These are phyloP conservation scores for Globisporangium cylindrosporum DNA, from an alignment of 352 stramenopile genomes.

Conservation along the genomic window DNA sequence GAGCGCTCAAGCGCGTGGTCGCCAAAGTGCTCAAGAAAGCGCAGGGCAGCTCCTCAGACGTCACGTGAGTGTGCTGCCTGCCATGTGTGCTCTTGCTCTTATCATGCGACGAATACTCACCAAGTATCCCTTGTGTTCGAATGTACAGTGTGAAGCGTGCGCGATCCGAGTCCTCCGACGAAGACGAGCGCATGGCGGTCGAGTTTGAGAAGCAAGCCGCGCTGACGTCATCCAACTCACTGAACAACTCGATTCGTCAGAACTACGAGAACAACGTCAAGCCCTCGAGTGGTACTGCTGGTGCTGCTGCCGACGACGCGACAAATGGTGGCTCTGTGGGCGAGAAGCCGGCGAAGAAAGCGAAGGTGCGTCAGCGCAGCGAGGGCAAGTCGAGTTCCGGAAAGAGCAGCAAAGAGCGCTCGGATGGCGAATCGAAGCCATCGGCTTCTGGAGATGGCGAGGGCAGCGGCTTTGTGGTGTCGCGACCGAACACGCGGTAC, in stretches of 20 bases:
- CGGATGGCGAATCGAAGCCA: not conserved
- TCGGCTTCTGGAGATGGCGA: conserved; percentile 16
- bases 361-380: conserved; percentile 49
- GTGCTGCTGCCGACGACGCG: not conserved
- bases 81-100: not conserved
- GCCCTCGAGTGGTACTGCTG: not conserved
- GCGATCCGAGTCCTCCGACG: conserved; percentile 53
- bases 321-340: conserved; percentile 4
- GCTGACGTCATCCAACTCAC: conserved; percentile 40
- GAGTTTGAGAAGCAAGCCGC: conserved; percentile 47
- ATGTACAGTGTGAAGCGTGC: conserved; percentile 45
- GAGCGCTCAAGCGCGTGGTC: conserved; percentile 62
- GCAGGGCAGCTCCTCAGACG: conserved; percentile 19
- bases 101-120: not conserved
- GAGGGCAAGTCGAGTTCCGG: conserved; percentile 18
- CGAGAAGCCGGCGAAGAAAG: conserved; percentile 65
- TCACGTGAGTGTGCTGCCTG: conserved; percentile 13
- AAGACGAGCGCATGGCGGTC: conserved; percentile 58
- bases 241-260: conserved; percentile 79
- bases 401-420: conserved; percentile 19
- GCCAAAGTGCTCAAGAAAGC: conserved; percentile 70
- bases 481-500: conserved; percentile 76
- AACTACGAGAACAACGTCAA: conserved; percentile 48
- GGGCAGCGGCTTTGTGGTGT: conserved; percentile 63
- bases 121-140: not conserved